Percentiles rank a stretch among this genome's conserved stretches.
Evolutionary conservation across 2,329 filamentous ascomycete genomes (phyloP).

Genomic region (Epicoccum sorghinum): DNA sequence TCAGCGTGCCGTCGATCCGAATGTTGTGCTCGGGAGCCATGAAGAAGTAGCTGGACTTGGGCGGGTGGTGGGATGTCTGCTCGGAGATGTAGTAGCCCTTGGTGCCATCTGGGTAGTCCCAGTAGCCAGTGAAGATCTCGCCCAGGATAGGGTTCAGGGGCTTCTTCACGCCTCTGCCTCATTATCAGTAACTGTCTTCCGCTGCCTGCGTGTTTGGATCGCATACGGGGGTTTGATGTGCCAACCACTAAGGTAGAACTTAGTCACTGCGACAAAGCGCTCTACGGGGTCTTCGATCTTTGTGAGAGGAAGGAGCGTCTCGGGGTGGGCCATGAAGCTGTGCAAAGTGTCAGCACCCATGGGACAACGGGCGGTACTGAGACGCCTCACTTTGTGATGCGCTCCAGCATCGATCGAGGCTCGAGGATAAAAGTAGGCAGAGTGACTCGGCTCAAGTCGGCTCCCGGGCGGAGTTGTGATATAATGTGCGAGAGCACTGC

Average conservation of each 20-base stretch:
- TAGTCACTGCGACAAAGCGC: constrained; percentile 92
- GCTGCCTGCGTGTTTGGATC: neutral
- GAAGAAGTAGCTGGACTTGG: constrained; percentile 99
- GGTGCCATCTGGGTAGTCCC: constrained; percentile 85
- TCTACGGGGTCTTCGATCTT: constrained; percentile 85
- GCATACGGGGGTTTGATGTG: constrained; percentile 95
- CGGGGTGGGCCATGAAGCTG: constrained; percentile 99
- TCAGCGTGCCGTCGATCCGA: constrained; percentile 92
- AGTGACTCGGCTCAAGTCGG: constrained; percentile 91
- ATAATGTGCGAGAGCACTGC: constrained; percentile 96
- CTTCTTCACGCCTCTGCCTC: constrained; percentile 88
- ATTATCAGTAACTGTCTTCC: constrained; percentile 32
- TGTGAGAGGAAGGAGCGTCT: constrained; percentile 88
- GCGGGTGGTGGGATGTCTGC: constrained; percentile 97
- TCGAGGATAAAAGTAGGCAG: constrained; percentile 98
- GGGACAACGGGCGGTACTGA: neutral
- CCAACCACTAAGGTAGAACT: constrained; percentile 98
- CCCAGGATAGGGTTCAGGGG: constrained; percentile 95
- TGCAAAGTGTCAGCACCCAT: constrained; percentile 25
- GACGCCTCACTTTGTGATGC: constrained; percentile 87
- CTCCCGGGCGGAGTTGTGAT: constrained; percentile 91
- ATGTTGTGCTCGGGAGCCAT: constrained; percentile 94
- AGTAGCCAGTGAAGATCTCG: constrained; percentile 93
- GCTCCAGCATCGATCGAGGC: constrained; percentile 95
- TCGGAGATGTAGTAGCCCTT: constrained; percentile 95